Evolutionary conservation across 2,329 filamentous ascomycete genomes (phyloP), one percentile per base, ranked within the genome.

Genomic region (Colletotrichum graminicola): DNA sequence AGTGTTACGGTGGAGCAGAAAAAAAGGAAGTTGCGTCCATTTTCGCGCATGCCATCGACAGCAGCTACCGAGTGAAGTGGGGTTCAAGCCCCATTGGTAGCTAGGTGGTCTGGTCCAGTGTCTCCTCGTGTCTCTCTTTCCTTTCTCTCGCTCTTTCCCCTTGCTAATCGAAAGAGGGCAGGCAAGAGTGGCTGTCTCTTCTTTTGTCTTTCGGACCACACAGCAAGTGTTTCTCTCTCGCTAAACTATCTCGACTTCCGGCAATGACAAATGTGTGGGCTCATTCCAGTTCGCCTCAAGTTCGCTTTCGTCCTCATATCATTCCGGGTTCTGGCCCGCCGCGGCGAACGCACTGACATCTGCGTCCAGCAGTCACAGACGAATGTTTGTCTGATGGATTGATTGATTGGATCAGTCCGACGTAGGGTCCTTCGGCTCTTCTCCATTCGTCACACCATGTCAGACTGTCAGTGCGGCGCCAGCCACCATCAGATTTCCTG

Each of bases 361-460:
- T 68, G 65, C 52, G 52, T 21, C 43, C 65, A 32, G 63, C 36
- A 49, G n/a, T 49, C 45, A 36, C 34, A 56, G 34, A 18, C 54
- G n/a, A 68, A 36, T 60, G 63, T 60, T 47, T 60, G 59, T 68
- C 65, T 66, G 68, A 71, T 68, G 65, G 45, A 63, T 68, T 29
- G 29, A 29, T 29, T 51, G 36, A 63, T 41, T 67, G 57, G 57
- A 23, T 71, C 41, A 23, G 67, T 41, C 34, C 59, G 34, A 34
- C 47, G 49, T 55, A 47, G 32, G 62, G 63, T 51, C 63, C 56
- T 49, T 62, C 63, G 56, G 14, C 56, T 47, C 49, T 36, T 23
- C 32, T 18, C 23, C 55, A 16, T 21, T 62, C 64, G 65, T 67
- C 68, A 59, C 60, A 49, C 59, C 55, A 59, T 68, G 52, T 54